These are phyloP conservation scores for Excoecaria cochinchinensis DNA, from an alignment of 345 rosid species.

Conservation along the genomic window DNA sequence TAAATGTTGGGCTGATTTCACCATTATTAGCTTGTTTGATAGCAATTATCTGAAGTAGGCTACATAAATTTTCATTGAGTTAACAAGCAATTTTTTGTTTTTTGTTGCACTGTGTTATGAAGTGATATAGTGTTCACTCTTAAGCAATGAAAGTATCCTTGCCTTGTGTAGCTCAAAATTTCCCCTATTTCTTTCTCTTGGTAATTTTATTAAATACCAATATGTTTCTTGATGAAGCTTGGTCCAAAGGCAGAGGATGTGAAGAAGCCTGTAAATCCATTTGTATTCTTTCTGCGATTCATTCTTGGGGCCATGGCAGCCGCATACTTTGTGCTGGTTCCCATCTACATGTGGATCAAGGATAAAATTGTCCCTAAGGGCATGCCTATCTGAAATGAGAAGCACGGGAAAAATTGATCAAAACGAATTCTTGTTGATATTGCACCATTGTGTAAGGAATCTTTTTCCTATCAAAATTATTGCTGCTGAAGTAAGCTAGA, in stretches of 20 bases:
- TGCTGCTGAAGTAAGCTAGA: too few species aligned
- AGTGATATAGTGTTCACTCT: neutral
- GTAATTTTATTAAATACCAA: neutral
- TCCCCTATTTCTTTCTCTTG: neutral
- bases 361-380: conserved; percentile 40
- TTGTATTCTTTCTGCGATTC: conserved; percentile 27
- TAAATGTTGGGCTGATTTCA: neutral
- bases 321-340: conserved; percentile 34
- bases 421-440: too few species aligned
- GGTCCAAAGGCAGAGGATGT: conserved; percentile 39
- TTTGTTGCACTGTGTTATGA: neutral
- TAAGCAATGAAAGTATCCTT: neutral
- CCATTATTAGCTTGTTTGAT: neutral
- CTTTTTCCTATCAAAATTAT: neutral
- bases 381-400: conserved; percentile 23
- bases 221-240: conserved; percentile 25
- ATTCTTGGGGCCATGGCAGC: conserved; percentile 32
- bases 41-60: neutral
- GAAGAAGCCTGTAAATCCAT: conserved; percentile 29
- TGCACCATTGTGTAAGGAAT: too few species aligned
- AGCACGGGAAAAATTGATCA: too few species aligned
- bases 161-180: neutral
- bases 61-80: neutral
- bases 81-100: neutral
- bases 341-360: conserved; percentile 43